These are phyloP conservation scores for Pinus tabuliformis DNA, from an alignment of 75 land plant species.

Conservation along the genomic window DNA sequence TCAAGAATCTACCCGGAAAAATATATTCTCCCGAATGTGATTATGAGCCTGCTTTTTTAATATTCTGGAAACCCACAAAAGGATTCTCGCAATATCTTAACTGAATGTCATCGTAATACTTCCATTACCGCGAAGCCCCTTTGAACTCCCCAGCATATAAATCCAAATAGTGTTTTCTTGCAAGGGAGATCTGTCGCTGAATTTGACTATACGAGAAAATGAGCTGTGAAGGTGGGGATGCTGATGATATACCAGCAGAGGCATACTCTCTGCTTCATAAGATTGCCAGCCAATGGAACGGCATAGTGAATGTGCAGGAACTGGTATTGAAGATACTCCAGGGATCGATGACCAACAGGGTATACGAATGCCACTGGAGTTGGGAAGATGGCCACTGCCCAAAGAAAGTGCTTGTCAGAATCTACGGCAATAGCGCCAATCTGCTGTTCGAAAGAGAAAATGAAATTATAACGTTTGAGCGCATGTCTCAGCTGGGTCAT, in stretches of 20 bases:
- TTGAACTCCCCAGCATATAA: no score
- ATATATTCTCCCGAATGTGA: no score
- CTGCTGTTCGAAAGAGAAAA: constrained; percentile 74
- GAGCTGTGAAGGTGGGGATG: background rate
- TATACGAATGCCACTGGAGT: constrained; percentile 77
- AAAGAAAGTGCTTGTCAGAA: constrained; percentile 66
- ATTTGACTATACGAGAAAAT: background rate
- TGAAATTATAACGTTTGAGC: constrained; percentile 81
- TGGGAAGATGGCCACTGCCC: constrained; percentile 8
- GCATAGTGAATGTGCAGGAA: constrained; percentile 33
- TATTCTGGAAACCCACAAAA: no score
- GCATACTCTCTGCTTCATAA: constrained; percentile 34
- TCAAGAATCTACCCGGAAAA: no score
- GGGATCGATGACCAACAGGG: constrained; percentile 95
- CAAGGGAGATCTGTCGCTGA: no score
- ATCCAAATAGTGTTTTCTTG: no score
- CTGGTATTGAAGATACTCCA: constrained; percentile 51
- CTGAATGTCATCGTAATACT: no score
- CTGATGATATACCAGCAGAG: constrained; percentile 34
- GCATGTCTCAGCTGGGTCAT: constrained; percentile 72
- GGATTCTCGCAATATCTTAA: no score
- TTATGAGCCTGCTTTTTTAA: no score
- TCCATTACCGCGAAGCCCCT: no score
- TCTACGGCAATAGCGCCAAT: constrained; percentile 81
- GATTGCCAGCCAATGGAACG: constrained; percentile 68